Conservation (phyloP, 192 early-diverging fungal genomes). For the Coemansia sp. region DNA sequence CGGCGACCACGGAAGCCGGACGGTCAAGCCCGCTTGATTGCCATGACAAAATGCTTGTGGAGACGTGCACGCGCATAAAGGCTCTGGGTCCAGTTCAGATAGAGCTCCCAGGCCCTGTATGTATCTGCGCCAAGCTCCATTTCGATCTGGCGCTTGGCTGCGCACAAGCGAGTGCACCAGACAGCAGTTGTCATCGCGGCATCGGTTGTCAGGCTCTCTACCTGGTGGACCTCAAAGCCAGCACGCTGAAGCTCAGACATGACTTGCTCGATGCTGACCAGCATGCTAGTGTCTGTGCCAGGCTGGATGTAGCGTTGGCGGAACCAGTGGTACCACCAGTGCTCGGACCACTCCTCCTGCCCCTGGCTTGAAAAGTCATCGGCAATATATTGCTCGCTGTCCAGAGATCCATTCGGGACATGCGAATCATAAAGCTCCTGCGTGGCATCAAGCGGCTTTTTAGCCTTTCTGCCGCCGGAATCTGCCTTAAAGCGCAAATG, state of each 20-base stretch:
- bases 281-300: constrained; percentile 46
- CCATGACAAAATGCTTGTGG: constrained; percentile 47
- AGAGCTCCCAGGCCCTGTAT: constrained; percentile 51
- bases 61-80: constrained; percentile 43
- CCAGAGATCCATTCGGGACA: no score
- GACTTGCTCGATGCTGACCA: constrained; percentile 38
- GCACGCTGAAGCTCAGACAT: constrained; percentile 46
- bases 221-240: constrained; percentile 46
- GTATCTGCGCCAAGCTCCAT: constrained; percentile 39
- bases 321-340: constrained; percentile 56
- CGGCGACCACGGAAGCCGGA: no score
- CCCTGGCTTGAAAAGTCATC: background rate
- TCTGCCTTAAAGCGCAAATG: background rate
- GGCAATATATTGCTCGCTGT: background rate
- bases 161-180: constrained; percentile 42
- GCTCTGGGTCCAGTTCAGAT: constrained; percentile 53
- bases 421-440: background rate
- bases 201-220: constrained; percentile 51
- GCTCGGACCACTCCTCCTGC: constrained; percentile 43
- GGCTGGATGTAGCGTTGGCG: constrained; percentile 45
- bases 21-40: constrained; percentile 51
- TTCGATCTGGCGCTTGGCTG: constrained; percentile 47
- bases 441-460: no score
- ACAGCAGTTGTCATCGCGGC: constrained; percentile 39
- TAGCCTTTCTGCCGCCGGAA: background rate